Base-by-base conservation (phyloP, 129 eudicot genomes). In the Scalesia atractyloides region DNA sequence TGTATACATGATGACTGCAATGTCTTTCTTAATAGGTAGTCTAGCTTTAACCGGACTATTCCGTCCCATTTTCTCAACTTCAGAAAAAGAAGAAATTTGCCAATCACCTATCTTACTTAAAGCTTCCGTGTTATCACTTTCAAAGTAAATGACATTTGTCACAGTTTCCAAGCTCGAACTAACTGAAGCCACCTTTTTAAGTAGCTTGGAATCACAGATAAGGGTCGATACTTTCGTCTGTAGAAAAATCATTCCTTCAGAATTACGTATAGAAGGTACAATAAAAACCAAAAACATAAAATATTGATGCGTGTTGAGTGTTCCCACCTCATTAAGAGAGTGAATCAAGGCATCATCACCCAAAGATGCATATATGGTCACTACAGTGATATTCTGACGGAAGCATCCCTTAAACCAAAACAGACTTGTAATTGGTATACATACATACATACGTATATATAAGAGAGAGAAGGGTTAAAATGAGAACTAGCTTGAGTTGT, bases 1-100 rank as follows among this genome's bases (percentile, higher is more conserved):
- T 56, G 98, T 94, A 81, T 94, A 94, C 98, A 94, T 94, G 75
- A 94, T 86, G 69, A 94, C 93, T 68, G 98, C 98, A 84, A 87
- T 73, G 74, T 94, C 97, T 78, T 83, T 85, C 84, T 94, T 86
- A 69, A 72, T 78, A 4, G 98, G 98, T 58, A 90, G 69, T 53
- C 83, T 78, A 47, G 92, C 80, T 34, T 39, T 69, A 69, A 74
- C 79, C 59, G 89, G 86, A 69, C 41, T 82, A 59, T 71, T 54
- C 83, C 68, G 76, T 59, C 98, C 98, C 70, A 81, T 69, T 69
- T 83, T 81, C 75, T 94, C 98, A 77, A 94, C 96, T 76, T 90
- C 97, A 41, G 82, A 51, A 20, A 94, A 94, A 16, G 97, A 84
- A 13, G 86, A 73, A 36, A 88, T 71, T 48, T 68, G 69, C 90